These are phyloP conservation scores for Epichloe sp. DNA, from an alignment of 2,329 filamentous ascomycete species.

Conservation along the genomic window DNA sequence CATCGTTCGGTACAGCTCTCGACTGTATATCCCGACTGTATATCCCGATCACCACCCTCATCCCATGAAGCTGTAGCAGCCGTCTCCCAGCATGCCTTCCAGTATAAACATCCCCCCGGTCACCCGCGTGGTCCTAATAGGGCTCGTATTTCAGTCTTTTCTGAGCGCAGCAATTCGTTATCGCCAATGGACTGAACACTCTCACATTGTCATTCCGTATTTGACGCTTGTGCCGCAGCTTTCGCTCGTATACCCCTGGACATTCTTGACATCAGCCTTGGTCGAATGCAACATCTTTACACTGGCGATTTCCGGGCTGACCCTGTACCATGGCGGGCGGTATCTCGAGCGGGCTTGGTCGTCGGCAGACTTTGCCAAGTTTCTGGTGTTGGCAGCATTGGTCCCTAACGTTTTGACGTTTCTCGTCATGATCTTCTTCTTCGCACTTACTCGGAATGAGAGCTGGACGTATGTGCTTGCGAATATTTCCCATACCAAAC, in stretches of 20 bases:
- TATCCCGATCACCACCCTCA: neutral
- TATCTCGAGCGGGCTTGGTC: constrained; percentile 97
- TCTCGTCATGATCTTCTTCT: constrained; percentile 59
- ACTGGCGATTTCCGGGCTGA: constrained; percentile 59
- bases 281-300: constrained; percentile 92
- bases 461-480: constrained; percentile 48
- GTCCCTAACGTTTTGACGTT: constrained; percentile 72
- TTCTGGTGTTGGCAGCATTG: constrained; percentile 62
- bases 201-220: constrained; percentile 65
- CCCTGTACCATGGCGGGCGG: constrained; percentile 81
- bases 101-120: constrained; percentile 88
- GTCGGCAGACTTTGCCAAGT: constrained; percentile 81
- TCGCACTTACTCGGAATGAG: constrained; percentile 52
- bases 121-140: constrained; percentile 68
- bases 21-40: neutral
- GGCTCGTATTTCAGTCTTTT: constrained; percentile 63
- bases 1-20: neutral
- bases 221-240: constrained; percentile 74
- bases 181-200: constrained; percentile 50
- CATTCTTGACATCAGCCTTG: constrained; percentile 70
- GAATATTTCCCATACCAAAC: too few species aligned
- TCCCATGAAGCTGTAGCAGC: constrained; percentile 2
- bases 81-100: constrained; percentile 45
- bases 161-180: constrained; percentile 71
- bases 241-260: constrained; percentile 87